Evolutionary conservation across 371 early-diverging fungal species (phyloP).

Genomic region (Dichotomocladium elegans): DNA sequence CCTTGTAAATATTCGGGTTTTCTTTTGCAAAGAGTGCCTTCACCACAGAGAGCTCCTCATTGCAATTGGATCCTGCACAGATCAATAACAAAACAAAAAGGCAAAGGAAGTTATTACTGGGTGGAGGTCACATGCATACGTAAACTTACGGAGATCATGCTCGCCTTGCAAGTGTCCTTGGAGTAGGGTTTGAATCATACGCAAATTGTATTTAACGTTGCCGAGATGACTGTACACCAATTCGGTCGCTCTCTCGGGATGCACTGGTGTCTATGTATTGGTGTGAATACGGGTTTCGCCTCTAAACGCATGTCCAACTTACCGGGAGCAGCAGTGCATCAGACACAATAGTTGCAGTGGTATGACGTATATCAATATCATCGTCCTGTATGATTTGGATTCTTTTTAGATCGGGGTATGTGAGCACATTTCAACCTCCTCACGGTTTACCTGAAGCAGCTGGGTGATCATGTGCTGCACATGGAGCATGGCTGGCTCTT

Average conservation of each 20-base stretch:
- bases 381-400: conserved; percentile 55
- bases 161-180: conserved; percentile 13
- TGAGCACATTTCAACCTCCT: too few species aligned
- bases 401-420: conserved; percentile 1
- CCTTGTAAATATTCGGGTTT: conserved; percentile 53
- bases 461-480: conserved; percentile 18
- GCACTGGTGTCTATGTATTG: conserved; percentile 27
- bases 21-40: conserved; percentile 49
- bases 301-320: not conserved
- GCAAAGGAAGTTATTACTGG: not conserved
- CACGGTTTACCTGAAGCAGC: conserved; percentile 25
- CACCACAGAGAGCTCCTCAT: conserved; percentile 21
- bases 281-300: not conserved
- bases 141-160: conserved; percentile 8
- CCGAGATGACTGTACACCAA: conserved; percentile 44
- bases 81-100: not conserved
- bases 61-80: conserved; percentile 13
- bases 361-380: conserved; percentile 67
- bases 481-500: conserved; percentile 1
- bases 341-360: conserved; percentile 53
- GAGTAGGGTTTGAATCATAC: conserved; percentile 18
- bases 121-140: not conserved
- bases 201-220: conserved; percentile 15
- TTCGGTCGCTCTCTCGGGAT: conserved; percentile 53
- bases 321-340: conserved; percentile 38